Evolutionary conservation across 257 asterid genomes (phyloP).

Genomic region (Fraxinus quadrangulata): DNA sequence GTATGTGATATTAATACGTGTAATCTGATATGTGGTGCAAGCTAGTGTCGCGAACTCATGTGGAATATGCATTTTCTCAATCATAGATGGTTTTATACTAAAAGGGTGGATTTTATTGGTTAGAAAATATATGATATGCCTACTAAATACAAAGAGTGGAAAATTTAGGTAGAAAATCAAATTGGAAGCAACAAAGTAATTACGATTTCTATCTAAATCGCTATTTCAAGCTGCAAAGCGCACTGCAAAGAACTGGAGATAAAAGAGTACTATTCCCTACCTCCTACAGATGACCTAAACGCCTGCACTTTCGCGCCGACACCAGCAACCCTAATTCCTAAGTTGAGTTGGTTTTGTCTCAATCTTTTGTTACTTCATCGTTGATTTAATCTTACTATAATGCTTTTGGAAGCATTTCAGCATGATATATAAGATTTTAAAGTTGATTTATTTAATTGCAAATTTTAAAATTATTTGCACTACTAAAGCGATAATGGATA

Average conservation of each 20-base stretch:
- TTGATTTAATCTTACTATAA: not conserved
- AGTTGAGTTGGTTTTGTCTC: not conserved
- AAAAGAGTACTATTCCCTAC: not conserved
- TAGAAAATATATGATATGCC: too few species aligned
- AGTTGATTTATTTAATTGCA: not conserved
- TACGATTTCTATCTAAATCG: not conserved
- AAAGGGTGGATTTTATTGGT: too few species aligned
- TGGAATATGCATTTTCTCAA: too few species aligned
- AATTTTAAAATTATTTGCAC: not conserved
- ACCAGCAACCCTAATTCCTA: not conserved
- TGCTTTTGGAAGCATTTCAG: not conserved
- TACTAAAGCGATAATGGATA: constrained; percentile 24
- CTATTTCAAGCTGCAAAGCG: not conserved
- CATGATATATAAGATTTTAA: not conserved
- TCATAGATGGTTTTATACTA: too few species aligned
- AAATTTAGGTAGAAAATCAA: too few species aligned
- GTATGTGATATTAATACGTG: too few species aligned
- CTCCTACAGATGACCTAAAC: not conserved
- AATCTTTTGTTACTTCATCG: not conserved
- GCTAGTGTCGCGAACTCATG: too few species aligned
- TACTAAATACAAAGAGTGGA: too few species aligned
- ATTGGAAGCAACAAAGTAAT: too few species aligned
- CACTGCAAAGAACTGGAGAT: not conserved
- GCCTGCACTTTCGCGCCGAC: not conserved
- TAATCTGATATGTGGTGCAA: too few species aligned